Evolutionary conservation across 257 asterid genomes (phyloP).

Genomic region (Solanum pinnatisectum): DNA sequence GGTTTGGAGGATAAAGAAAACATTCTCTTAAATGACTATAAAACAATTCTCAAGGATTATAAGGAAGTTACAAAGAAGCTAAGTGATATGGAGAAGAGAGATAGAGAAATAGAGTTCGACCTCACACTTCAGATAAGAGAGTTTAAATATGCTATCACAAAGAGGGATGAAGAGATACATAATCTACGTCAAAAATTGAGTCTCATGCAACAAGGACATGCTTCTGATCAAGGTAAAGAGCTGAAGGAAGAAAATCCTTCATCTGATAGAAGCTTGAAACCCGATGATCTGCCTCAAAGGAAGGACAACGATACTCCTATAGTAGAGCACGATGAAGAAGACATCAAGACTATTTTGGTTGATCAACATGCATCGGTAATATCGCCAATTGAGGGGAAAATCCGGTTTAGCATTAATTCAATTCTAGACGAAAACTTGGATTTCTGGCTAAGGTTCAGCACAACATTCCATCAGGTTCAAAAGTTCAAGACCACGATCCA

Average conservation of each 20-base stretch:
- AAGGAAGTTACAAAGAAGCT: slow-evolving; percentile 72
- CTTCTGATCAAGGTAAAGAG: not conserved
- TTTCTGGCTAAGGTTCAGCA: slow-evolving; percentile 60
- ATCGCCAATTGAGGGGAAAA: slow-evolving; percentile 33
- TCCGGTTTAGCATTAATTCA: slow-evolving; percentile 38
- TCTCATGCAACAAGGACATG: slow-evolving; percentile 7
- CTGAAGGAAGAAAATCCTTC: not conserved
- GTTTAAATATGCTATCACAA: slow-evolving; percentile 43
- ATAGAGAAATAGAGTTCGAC: slow-evolving; percentile 45
- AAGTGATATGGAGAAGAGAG: slow-evolving; percentile 53
- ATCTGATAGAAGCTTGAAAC: slow-evolving; percentile 11
- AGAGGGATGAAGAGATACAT: slow-evolving; percentile 66
- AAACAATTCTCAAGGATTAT: slow-evolving; percentile 55
- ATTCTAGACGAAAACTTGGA: slow-evolving; percentile 38
- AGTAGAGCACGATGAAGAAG: slow-evolving; percentile 19
- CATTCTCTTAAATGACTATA: slow-evolving; percentile 60
- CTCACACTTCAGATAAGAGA: slow-evolving; percentile 54
- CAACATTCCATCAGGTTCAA: slow-evolving; percentile 37
- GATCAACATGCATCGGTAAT: slow-evolving; percentile 11
- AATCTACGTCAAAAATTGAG: slow-evolving; percentile 31
- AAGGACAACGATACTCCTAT: not conserved
- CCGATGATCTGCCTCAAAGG: slow-evolving; percentile 1
- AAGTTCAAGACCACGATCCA: slow-evolving; percentile 30
- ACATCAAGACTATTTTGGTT: slow-evolving; percentile 7
- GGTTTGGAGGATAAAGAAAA: slow-evolving; percentile 77